Conservation (phyloP, 352 stramenopile species). For the Phytophthora hibernalis region DNA sequence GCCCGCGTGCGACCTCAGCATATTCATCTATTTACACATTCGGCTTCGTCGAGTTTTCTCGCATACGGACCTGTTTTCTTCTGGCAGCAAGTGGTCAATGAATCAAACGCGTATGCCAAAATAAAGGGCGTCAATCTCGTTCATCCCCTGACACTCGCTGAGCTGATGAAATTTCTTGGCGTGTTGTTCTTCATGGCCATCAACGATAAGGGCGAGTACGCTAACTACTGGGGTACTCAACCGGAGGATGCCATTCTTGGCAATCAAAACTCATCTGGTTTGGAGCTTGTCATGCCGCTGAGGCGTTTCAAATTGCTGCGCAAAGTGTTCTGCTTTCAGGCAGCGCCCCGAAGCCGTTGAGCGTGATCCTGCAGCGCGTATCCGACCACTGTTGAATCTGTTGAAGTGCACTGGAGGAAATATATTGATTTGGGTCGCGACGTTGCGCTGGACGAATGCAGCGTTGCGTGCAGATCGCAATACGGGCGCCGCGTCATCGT, state of each 20-base stretch:
- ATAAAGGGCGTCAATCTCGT: not conserved
- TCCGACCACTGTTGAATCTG: too few species aligned
- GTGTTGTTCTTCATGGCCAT: constrained; percentile 37
- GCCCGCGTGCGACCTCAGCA: not conserved
- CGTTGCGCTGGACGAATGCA: constrained; percentile 1
- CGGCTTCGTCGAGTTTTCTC: constrained; percentile 10
- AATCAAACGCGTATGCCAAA: constrained; percentile 1
- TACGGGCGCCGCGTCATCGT: constrained; percentile 8
- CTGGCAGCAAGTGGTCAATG: constrained; percentile 7
- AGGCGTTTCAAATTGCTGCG: constrained; percentile 32
- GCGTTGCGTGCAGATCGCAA: constrained; percentile 5
- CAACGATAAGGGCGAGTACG: constrained; percentile 28
- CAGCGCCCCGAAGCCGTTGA: not conserved
- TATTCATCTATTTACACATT: constrained; percentile 16
- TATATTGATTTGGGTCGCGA: too few species aligned
- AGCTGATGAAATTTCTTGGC: constrained; percentile 41
- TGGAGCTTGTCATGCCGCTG: constrained; percentile 33
- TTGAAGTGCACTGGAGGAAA: not conserved
- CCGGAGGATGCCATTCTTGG: constrained; percentile 25
- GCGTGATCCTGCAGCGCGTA: not conserved
- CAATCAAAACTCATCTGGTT: not conserved
- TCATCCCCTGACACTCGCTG: constrained; percentile 17
- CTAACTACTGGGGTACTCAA: constrained; percentile 38
- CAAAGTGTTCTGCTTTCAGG: constrained; percentile 27
- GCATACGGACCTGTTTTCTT: constrained; percentile 7